Base-by-base conservation (phyloP, 164 flowering plant genomes). In the Vitis cinerea region DNA sequence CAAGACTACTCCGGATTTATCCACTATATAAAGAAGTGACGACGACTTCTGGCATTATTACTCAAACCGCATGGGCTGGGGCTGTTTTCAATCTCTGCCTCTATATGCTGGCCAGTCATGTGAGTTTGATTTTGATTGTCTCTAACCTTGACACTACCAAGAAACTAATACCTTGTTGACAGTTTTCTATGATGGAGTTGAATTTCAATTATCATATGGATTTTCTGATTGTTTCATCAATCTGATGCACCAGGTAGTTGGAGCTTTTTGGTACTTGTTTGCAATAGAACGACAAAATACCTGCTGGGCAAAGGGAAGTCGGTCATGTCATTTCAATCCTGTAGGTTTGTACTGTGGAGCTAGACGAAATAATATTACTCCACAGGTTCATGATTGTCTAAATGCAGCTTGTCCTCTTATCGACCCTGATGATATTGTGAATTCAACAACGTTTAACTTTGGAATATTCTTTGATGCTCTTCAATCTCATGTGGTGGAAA, bases 31-130 rank as follows among this genome's bases (percentile, higher is more conserved):
- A 75, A 68, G 91, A 90, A 74, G 90, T 94, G 56, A 89, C 87
- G 6, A 85, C 86, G 78, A 83, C 90, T 64, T 81, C 97, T 29
- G 98, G 98, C 63, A 85, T 86, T 48, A 76, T 94, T 31, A 85
- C 93, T 50, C 90, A 92, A 79, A 89, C 91, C 1, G 91, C 95
- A 62, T 90, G 97, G 98, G 88, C 87, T 56, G 94, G 99, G 64
- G 99, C 99, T 77, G 95, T 85, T 53, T 83, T 82, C 47, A 94
- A 92, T 83, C 93, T 94, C 47, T 78, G 88, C 16, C 94, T 94
- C 59, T 94, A 89, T 74, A 92, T 94, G 97, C 93, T 92, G 51
- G 95, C 92, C 13, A 90, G 99, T 75, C 97, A 94, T 85, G 99
- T 94, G 81, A 88, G 97, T 85, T 29, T 47, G 14, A 51, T 53